Conservation (phyloP, 176 grass and related monocot species). For the Olyra latifolia region DNA sequence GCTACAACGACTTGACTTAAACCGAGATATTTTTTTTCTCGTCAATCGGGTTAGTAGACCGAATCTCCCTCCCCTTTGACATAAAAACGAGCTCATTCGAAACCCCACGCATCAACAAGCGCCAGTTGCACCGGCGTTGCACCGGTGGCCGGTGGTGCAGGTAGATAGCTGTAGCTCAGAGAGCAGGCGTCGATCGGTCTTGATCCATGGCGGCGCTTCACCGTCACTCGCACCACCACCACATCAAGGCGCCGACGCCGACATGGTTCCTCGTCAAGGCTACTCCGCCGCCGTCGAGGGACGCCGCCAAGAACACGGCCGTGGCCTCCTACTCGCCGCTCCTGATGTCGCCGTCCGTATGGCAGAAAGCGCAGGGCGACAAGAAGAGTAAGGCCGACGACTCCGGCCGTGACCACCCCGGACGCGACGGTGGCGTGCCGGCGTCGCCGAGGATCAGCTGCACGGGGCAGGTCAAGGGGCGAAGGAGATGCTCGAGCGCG, state of each 20-base stretch:
- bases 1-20: constrained; percentile 35
- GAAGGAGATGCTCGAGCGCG: background rate
- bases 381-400: background rate
- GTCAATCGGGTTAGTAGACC: background rate
- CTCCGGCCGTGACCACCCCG: background rate
- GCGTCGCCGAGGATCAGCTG: constrained; percentile 52
- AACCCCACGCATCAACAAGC: background rate
- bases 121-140: background rate
- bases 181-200: background rate
- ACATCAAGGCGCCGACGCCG: constrained; percentile 28
- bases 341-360: constrained; percentile 30
- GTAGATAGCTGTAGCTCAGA: background rate
- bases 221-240: constrained; percentile 5
- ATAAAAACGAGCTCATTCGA: background rate
- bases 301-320: background rate
- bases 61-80: background rate
- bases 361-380: constrained; percentile 29
- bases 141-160: background rate
- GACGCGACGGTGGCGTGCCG: background rate
- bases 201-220: constrained; percentile 28
- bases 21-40: background rate
- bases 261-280: constrained; percentile 30
- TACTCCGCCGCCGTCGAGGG: constrained; percentile 10
- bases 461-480: constrained; percentile 54
- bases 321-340: constrained; percentile 26